Percentiles rank a stretch among this genome's conserved stretches.
Conservation (phyloP, 306 rosid genomes). For the Pterocarpus santalinus region DNA sequence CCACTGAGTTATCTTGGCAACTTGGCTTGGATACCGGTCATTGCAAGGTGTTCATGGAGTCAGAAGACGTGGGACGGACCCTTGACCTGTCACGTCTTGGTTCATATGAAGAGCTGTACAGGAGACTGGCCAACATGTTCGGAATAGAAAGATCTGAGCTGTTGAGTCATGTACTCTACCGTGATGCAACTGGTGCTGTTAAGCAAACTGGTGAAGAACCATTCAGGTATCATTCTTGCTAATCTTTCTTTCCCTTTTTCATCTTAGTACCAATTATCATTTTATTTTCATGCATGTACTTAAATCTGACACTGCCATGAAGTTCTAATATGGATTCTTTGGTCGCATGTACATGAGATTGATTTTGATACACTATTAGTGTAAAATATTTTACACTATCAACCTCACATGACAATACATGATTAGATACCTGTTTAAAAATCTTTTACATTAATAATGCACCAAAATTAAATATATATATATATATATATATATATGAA, state of each 20-base stretch:
- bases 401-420: too few relatives aligned
- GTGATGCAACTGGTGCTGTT: constrained; percentile 73
- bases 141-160: constrained; percentile 78
- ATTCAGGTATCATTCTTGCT: constrained; percentile 63
- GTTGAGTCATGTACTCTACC: constrained; percentile 82
- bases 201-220: constrained; percentile 91
- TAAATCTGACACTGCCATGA: background rate
- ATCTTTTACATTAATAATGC: too few relatives aligned
- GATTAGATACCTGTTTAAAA: too few relatives aligned
- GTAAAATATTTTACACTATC: too few relatives aligned
- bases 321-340: background rate
- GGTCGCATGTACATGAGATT: background rate
- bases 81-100: constrained; percentile 72
- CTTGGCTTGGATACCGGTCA: constrained; percentile 76
- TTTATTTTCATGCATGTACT: background rate
- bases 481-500: too few relatives aligned
- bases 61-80: constrained; percentile 93
- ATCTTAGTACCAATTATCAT: background rate
- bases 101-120: constrained; percentile 85
- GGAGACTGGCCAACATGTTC: constrained; percentile 82
- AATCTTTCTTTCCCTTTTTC: background rate
- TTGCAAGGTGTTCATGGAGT: constrained; percentile 94
- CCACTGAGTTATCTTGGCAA: constrained; percentile 65
- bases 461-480: too few relatives aligned
- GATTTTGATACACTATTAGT: too few relatives aligned